Percentiles rank a stretch among this genome's conserved stretches.
These are phyloP conservation scores for Oryza glaberrima DNA, from an alignment of 176 grass and related monocot species.

Conservation along the genomic window DNA sequence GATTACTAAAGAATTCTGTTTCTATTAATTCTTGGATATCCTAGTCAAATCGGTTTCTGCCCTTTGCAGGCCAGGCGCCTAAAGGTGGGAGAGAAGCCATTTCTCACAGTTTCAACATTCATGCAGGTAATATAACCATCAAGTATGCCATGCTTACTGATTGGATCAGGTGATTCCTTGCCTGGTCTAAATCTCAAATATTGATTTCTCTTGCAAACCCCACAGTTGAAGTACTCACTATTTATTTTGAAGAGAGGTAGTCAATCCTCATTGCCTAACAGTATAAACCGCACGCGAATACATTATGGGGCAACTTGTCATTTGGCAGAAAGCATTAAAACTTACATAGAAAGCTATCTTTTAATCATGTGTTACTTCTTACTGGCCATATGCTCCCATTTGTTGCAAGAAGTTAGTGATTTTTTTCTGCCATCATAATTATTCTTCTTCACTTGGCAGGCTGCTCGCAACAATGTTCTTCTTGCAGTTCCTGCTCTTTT, in stretches of 20 bases:
- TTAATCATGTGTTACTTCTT: slow-evolving; percentile 27
- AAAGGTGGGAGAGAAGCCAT: slow-evolving; percentile 85
- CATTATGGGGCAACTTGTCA: neutral
- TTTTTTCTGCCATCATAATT: slow-evolving; percentile 31
- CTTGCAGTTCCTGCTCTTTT: slow-evolving; percentile 95
- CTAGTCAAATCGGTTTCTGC: slow-evolving; percentile 19
- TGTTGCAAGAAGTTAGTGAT: neutral
- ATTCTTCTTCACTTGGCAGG: slow-evolving; percentile 53
- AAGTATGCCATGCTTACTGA: slow-evolving; percentile 17
- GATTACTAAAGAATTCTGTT: neutral
- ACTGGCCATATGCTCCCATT: neutral
- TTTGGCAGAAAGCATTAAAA: slow-evolving; percentile 23
- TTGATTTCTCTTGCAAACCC: slow-evolving; percentile 11
- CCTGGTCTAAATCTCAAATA: neutral
- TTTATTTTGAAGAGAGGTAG: slow-evolving; percentile 21
- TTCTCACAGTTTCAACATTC: slow-evolving; percentile 79
- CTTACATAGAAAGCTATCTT: slow-evolving; percentile 6
- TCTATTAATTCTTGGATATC: slow-evolving; percentile 25
- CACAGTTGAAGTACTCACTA: slow-evolving; percentile 10
- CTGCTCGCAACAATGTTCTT: slow-evolving; percentile 90
- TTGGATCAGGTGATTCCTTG: slow-evolving; percentile 24
- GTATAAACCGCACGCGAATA: slow-evolving; percentile 37
- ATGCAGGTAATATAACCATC: slow-evolving; percentile 56
- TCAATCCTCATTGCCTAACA: slow-evolving; percentile 3
- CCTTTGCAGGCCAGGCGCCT: slow-evolving; percentile 65